phyloP scores from a whole-genome alignment of 306 rosid genomes.

The Prunus davidiana region DNA sequence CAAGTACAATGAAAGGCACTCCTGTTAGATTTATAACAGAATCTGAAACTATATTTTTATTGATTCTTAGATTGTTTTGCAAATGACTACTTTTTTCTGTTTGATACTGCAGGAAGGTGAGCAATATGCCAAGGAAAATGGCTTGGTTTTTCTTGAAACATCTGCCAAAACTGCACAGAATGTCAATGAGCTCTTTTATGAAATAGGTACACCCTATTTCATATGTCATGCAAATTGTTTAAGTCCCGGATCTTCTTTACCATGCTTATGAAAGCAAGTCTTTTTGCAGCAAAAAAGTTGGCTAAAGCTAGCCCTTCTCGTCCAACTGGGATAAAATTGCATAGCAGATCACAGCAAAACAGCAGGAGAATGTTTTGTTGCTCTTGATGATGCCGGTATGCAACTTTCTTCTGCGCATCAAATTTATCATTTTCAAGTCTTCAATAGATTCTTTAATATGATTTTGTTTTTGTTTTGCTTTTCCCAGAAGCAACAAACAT shows the following conservation, averaged over 20 bases:
- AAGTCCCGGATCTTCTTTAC: no score
- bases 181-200: slow-evolving; percentile 86
- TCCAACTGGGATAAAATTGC: slow-evolving; percentile 62
- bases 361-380: slow-evolving; percentile 66
- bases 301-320: slow-evolving; percentile 70
- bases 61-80: background rate
- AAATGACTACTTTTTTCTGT: background rate
- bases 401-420: background rate
- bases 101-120: slow-evolving; percentile 58
- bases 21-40: background rate
- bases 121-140: slow-evolving; percentile 73
- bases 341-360: slow-evolving; percentile 43
- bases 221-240: no score
- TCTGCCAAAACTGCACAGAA: slow-evolving; percentile 89
- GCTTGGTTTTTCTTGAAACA: slow-evolving; percentile 71
- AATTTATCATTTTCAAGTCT: no score
- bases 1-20: no score
- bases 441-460: background rate
- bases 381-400: slow-evolving; percentile 32
- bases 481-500: no score
- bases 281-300: slow-evolving; percentile 65
- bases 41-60: background rate
- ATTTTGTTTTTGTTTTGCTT: no score
- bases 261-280: background rate
- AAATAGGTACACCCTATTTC: slow-evolving; percentile 52